A percentile compares a stretch with the other conserved stretches of the same genome.
These are phyloP conservation scores for Flueggea neowawraea DNA, from an alignment of 441 rosid species.

Conservation along the genomic window DNA sequence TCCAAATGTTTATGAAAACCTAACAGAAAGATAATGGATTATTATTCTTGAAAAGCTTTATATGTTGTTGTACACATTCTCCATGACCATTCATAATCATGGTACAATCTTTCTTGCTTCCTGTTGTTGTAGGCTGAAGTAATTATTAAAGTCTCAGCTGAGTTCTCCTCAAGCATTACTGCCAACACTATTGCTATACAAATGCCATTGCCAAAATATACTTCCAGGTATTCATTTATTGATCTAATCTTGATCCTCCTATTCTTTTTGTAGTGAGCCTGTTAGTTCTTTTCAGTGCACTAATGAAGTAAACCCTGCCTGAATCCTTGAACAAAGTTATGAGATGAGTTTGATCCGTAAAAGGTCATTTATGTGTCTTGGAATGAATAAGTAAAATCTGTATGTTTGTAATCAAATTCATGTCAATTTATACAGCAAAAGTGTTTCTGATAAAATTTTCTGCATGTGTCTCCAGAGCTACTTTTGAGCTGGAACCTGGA, in stretches of 20 bases:
- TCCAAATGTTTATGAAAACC: no score
- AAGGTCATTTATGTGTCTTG: no score
- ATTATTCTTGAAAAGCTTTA: no score
- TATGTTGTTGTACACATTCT: neutral
- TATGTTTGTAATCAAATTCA: neutral
- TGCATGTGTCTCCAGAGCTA: conserved; percentile 46
- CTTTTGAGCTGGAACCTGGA: conserved; percentile 85
- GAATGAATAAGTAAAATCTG: no score
- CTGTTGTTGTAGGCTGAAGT: conserved; percentile 40
- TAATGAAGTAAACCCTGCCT: no score
- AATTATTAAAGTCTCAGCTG: conserved; percentile 80
- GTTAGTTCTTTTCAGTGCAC: no score
- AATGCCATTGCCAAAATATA: conserved; percentile 95
- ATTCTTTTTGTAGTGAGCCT: neutral
- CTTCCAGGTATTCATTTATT: conserved; percentile 58
- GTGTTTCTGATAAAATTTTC: conserved; percentile 6
- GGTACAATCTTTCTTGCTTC: neutral
- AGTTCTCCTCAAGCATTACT: conserved; percentile 73
- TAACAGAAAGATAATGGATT: no score
- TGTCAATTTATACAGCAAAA: neutral
- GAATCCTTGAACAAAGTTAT: no score
- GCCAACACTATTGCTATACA: conserved; percentile 83
- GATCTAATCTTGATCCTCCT: neutral
- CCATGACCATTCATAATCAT: neutral
- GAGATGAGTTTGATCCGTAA: no score